Percentiles rank a stretch among this genome's conserved stretches.
These are phyloP conservation scores for Chenopodium suecicum DNA, from an alignment of 148 eudicot genomes.

Conservation along the genomic window DNA sequence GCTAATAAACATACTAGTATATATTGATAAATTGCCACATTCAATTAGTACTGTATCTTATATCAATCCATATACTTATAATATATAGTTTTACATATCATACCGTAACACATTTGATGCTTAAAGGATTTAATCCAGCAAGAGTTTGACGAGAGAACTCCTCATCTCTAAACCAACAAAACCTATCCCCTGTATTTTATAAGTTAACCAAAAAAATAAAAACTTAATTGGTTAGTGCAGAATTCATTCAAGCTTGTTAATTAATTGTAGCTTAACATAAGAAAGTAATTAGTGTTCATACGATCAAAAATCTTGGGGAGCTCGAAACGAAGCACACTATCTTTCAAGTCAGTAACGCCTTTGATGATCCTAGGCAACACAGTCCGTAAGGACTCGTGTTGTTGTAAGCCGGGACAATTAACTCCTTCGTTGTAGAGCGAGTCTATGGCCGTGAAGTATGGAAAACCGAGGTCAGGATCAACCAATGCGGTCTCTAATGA, in stretches of 20 bases:
- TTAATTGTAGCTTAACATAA: too few species aligned
- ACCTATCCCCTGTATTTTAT: conserved; percentile 33
- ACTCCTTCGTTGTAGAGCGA: conserved; percentile 56
- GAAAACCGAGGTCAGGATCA: too few species aligned
- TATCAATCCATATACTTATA: too few species aligned
- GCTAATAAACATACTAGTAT: too few species aligned
- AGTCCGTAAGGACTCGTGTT: too few species aligned
- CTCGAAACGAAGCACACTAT: conserved; percentile 32
- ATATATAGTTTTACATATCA: not conserved
- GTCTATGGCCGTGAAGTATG: conserved; percentile 56
- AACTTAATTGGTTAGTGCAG: too few species aligned
- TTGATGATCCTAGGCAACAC: too few species aligned
- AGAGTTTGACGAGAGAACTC: conserved; percentile 73
- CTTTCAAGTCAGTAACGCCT: conserved; percentile 22
- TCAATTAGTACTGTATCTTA: too few species aligned
- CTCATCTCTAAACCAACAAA: conserved; percentile 69
- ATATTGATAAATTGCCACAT: too few species aligned
- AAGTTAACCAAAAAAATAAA: too few species aligned
- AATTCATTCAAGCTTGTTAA: too few species aligned
- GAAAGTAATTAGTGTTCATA: conserved; percentile 3
- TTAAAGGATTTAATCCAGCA: conserved; percentile 63
- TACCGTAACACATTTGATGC: conserved; percentile 64
- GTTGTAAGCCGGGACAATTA: conserved; percentile 1
- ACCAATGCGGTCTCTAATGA: conserved; percentile 29
- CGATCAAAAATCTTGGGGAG: conserved; percentile 28